Evolutionary conservation across 306 rosid species (phyloP).

Genomic region (Casuarina cunninghamiana): DNA sequence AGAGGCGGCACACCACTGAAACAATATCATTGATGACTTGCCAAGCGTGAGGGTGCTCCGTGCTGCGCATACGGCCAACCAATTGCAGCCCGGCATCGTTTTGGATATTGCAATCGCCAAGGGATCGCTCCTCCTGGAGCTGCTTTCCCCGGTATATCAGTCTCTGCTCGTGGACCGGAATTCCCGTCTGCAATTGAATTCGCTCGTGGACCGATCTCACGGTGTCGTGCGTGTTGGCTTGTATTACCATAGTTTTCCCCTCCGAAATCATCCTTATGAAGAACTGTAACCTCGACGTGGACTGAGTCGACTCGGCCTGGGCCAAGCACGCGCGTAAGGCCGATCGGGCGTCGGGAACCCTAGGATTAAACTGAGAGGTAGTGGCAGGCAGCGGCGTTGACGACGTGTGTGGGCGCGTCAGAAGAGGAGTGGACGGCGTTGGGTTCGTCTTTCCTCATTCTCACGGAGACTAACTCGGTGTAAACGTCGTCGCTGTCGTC

Average conservation of each 20-base stretch:
- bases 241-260: slow-evolving; percentile 56
- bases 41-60: slow-evolving; percentile 49
- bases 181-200: slow-evolving; percentile 36
- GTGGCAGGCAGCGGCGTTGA: slow-evolving; percentile 18
- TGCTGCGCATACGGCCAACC: slow-evolving; percentile 61
- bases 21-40: slow-evolving; percentile 42
- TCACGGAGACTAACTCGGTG: slow-evolving; percentile 56
- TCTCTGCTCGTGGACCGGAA: slow-evolving; percentile 58
- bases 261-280: slow-evolving; percentile 57
- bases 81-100: slow-evolving; percentile 64
- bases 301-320: slow-evolving; percentile 20
- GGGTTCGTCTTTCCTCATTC: slow-evolving; percentile 66
- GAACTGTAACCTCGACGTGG: slow-evolving; percentile 47
- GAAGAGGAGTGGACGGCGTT: slow-evolving; percentile 45
- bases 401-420: slow-evolving; percentile 1
- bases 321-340: slow-evolving; percentile 20
- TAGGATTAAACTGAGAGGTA: slow-evolving; percentile 20
- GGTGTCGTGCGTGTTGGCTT: slow-evolving; percentile 43
- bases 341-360: slow-evolving; percentile 39
- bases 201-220: slow-evolving; percentile 50
- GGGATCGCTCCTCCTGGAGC: slow-evolving; percentile 55
- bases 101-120: slow-evolving; percentile 56
- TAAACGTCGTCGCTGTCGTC: slow-evolving; percentile 35
- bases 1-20: slow-evolving; percentile 41
- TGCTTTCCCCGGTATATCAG: slow-evolving; percentile 59